Percentiles rank a stretch among this genome's conserved stretches.
These are phyloP conservation scores for Barnettozyma sucrosica DNA, from an alignment of 805 yeast species.

Conservation along the genomic window DNA sequence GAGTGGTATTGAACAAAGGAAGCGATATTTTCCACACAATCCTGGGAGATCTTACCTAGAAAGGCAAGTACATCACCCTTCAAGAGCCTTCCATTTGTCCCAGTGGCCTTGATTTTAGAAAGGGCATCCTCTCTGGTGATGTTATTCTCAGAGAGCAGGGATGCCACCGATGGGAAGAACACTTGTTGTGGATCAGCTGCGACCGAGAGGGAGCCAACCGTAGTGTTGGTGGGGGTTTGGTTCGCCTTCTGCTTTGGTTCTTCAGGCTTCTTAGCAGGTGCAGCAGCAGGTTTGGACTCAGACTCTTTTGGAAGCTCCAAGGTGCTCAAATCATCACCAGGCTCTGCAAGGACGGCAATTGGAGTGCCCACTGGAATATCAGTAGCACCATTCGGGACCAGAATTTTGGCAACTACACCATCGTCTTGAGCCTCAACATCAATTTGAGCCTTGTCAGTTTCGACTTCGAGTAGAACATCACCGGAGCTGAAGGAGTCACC, in stretches of 20 bases:
- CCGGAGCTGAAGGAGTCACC: slow-evolving; percentile 76
- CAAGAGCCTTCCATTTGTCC: slow-evolving; percentile 81
- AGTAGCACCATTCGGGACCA: slow-evolving; percentile 62
- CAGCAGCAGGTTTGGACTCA: background rate
- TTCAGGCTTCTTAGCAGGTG: background rate
- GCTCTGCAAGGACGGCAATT: slow-evolving; percentile 85
- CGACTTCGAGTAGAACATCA: slow-evolving; percentile 77
- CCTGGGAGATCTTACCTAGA: slow-evolving; percentile 63
- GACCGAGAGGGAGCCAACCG: slow-evolving; percentile 15
- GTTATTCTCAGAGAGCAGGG: slow-evolving; percentile 53
- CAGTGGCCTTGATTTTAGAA: slow-evolving; percentile 70
- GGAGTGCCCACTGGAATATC: slow-evolving; percentile 83
- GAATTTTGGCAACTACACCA: slow-evolving; percentile 78
- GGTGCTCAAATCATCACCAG: slow-evolving; percentile 69
- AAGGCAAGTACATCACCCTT: slow-evolving; percentile 89
- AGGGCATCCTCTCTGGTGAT: slow-evolving; percentile 70
- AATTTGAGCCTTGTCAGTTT: slow-evolving; percentile 79
- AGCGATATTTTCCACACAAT: slow-evolving; percentile 47
- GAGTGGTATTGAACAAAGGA: slow-evolving; percentile 49
- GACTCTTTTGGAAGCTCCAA: slow-evolving; percentile 47
- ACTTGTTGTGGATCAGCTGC: slow-evolving; percentile 63
- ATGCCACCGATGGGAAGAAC: slow-evolving; percentile 73
- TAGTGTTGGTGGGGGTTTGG: slow-evolving; percentile 10
- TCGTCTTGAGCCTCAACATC: slow-evolving; percentile 90
- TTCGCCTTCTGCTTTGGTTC: background rate